Evolutionary conservation across 495 filamentous ascomycete species (phyloP).

Genomic region (Lindgomyces ingoldianus): DNA sequence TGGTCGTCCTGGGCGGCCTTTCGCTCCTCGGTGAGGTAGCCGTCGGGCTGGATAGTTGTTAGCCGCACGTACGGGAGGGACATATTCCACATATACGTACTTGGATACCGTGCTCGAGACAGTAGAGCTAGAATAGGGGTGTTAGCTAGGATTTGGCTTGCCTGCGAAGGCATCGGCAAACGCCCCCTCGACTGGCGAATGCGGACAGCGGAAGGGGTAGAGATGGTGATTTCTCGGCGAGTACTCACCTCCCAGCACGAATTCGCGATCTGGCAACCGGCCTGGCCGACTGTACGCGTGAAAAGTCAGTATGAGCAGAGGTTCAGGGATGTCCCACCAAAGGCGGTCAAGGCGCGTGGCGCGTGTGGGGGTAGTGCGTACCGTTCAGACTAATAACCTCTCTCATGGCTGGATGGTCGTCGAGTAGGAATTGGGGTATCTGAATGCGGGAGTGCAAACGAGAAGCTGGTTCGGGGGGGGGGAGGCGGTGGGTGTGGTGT

Average conservation of each 20-base stretch:
- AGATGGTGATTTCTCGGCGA: not conserved
- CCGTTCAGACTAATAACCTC: conserved; percentile 99
- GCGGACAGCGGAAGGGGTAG: not conserved
- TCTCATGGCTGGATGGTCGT: conserved; percentile 64
- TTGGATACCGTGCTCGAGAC: conserved; percentile 99
- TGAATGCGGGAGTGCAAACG: conserved; percentile 6
- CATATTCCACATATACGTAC: conserved; percentile 57
- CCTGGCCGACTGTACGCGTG: conserved; percentile 84
- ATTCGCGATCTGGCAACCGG: conserved; percentile 99
- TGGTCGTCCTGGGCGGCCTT: conserved; percentile 90
- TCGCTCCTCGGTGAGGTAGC: conserved; percentile 97
- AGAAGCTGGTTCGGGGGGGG: conserved; percentile 26
- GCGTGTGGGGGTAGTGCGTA: conserved; percentile 52
- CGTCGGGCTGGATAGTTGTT: conserved; percentile 77
- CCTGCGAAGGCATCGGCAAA: conserved; percentile 17
- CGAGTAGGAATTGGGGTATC: conserved; percentile 29
- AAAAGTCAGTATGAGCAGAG: conserved; percentile 37
- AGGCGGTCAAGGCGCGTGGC: conserved; percentile 44
- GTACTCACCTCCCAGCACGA: conserved; percentile 98
- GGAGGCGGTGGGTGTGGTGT: conserved; percentile 30
- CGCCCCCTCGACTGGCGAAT: conserved; percentile 23
- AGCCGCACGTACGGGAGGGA: conserved; percentile 41
- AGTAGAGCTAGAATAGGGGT: conserved; percentile 75
- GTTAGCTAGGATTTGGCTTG: conserved; percentile 22
- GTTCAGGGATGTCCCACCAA: conserved; percentile 8